Evolutionary conservation across 2,329 filamentous ascomycete genomes (phyloP).

Genomic region (Cyclaneusma minus): DNA sequence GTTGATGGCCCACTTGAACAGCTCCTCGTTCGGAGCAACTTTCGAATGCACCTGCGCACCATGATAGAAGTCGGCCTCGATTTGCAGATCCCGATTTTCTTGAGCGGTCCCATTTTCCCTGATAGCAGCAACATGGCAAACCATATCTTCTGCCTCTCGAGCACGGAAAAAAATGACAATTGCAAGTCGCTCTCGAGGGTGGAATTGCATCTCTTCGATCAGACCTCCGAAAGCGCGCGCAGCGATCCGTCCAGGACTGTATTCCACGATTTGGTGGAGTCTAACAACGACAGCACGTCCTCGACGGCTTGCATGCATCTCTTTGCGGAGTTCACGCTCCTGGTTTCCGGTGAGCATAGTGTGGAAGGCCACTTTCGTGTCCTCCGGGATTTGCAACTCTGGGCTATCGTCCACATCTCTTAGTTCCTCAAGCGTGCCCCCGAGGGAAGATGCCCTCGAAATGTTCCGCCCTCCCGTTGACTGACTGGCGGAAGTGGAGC

Average conservation of each 20-base stretch:
- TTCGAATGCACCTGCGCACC: not conserved
- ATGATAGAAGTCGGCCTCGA: conserved; percentile 2
- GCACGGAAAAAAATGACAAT: conserved; percentile 3
- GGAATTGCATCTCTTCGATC: conserved; percentile 4
- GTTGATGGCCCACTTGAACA: conserved; percentile 2
- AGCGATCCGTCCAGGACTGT: conserved; percentile 2
- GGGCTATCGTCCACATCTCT: conserved; percentile 1
- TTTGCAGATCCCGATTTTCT: conserved; percentile 3
- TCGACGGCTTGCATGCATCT: not conserved
- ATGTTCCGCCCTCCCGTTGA: not conserved
- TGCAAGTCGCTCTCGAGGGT: conserved; percentile 1
- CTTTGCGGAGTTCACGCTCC: not conserved
- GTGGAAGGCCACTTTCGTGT: not conserved
- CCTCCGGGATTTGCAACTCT: not conserved
- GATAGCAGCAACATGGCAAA: conserved; percentile 2
- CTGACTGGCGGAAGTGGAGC: not conserved
- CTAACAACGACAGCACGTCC: conserved; percentile 3
- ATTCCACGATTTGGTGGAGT: conserved; percentile 1
- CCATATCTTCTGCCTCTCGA: conserved; percentile 2
- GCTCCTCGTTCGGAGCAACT: conserved; percentile 1
- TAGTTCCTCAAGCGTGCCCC: conserved; percentile 1
- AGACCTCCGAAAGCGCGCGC: conserved; percentile 3
- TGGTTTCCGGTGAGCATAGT: not conserved
- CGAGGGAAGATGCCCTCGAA: not conserved
- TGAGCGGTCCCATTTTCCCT: conserved; percentile 2